These are phyloP conservation scores for Aspergillus campestris DNA, from an alignment of 495 filamentous ascomycete species.

Conservation along the genomic window DNA sequence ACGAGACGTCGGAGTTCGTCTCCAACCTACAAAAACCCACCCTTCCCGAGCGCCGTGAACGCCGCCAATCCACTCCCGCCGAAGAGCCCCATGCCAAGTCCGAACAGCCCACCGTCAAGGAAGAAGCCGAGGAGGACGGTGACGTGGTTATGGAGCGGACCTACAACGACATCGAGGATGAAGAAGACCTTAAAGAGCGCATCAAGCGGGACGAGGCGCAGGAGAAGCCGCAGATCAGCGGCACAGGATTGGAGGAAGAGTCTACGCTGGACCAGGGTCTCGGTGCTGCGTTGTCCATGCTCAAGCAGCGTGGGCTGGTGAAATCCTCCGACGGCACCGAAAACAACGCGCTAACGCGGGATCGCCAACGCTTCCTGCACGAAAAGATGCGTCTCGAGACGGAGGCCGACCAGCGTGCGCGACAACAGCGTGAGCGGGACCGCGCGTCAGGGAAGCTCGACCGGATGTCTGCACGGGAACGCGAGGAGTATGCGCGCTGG, in stretches of 20 bases:
- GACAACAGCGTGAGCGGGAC: constrained; percentile 79
- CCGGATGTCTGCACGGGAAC: constrained; percentile 77
- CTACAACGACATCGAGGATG: constrained; percentile 49
- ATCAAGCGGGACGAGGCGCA: constrained; percentile 43
- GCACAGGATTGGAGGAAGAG: constrained; percentile 79
- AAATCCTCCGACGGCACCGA: constrained; percentile 52
- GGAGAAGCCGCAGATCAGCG: constrained; percentile 44
- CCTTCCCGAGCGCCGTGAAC: constrained; percentile 53
- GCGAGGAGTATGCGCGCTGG: constrained; percentile 79
- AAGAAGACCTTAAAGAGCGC: constrained; percentile 41
- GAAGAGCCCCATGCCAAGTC: constrained; percentile 37
- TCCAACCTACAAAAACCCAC: constrained; percentile 64
- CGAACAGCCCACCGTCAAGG: constrained; percentile 41
- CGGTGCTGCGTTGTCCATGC: constrained; percentile 70
- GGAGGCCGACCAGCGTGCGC: constrained; percentile 68
- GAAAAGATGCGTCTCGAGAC: constrained; percentile 67
- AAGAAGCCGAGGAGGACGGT: constrained; percentile 40
- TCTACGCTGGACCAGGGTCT: constrained; percentile 66
- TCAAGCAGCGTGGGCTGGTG: constrained; percentile 75
- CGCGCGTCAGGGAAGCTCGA: constrained; percentile 73
- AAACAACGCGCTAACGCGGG: constrained; percentile 59
- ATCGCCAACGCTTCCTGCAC: constrained; percentile 70
- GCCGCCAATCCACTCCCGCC: constrained; percentile 30
- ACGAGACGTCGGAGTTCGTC: constrained; percentile 93
- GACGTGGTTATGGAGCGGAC: constrained; percentile 58